Evolutionary conservation across 2,329 filamentous ascomycete species (phyloP), one percentile per base, ranked within the genome.

Genomic region (Venturia pyrina): DNA sequence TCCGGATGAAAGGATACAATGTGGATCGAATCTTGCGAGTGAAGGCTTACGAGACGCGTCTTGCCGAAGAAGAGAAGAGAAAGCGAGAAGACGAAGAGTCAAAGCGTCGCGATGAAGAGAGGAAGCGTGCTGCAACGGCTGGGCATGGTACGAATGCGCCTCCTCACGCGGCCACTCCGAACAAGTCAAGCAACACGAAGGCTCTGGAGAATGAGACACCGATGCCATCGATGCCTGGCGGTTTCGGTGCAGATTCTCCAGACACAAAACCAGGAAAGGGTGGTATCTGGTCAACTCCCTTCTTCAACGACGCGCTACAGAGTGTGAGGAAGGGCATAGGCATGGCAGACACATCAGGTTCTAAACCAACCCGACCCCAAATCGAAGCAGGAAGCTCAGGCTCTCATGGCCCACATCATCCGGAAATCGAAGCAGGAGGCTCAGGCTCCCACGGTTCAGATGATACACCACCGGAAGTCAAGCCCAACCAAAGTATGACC

Each of bases 1-100:
- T 99, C 50, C 88, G 91, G 71, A 87, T 87, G 67, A 91, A 95
- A 69, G 95, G 95, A 1, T 98, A 97, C 80, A 98, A 99, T 70
- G 95, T 99, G 48, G 91, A 97, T 72, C 89, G 95, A 62, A 98
- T 99, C 68, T 82, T 99, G 28, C 86, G 91, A 46, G 89, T 89
- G 65, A 96, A 96, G 78, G 91, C 89, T 24, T 90, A 90, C 2
- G 92, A 98, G 75, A 90, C 91, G 6, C 86, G 90, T 64, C 87
- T 98, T 69, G 92, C 91, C 0, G 93, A 97, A 72, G 89, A 90
- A 71, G 87, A 91, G 74, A 85, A 90, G 62, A 87, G 89, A 72
- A 88, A 88, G 72, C 62, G 41, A 34, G 40, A 87, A 89, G 44
- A 75, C 92, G 85, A 86, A 61, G 91, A 96, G 72, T 85, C 88